Evolutionary conservation across 805 yeast species (phyloP).

Genomic region (Saccharomycopsis babjevae): DNA sequence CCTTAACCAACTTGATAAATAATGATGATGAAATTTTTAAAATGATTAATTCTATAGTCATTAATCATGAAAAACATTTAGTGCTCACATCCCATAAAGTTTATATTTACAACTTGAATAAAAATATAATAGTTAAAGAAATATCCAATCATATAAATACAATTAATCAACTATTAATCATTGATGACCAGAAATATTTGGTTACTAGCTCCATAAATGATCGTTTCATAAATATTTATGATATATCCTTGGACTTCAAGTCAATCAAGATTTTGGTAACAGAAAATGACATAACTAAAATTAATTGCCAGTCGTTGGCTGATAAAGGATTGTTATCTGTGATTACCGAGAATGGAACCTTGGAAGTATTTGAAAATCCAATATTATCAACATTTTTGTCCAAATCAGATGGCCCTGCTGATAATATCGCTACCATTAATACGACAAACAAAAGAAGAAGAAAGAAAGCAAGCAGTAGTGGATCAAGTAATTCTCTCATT

Average conservation of each 20-base stretch:
- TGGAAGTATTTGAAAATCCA: slow-evolving; percentile 64
- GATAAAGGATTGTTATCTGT: slow-evolving; percentile 31
- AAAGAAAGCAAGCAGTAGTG: slow-evolving; percentile 35
- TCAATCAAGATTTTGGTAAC: slow-evolving; percentile 53
- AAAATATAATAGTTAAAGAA: slow-evolving; percentile 33
- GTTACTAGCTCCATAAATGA: slow-evolving; percentile 70
- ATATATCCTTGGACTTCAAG: slow-evolving; percentile 32
- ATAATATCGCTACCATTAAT: background rate
- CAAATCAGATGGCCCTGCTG: background rate
- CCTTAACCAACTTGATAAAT: slow-evolving; percentile 1
- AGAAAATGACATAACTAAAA: slow-evolving; percentile 45
- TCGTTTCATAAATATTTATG: slow-evolving; percentile 67
- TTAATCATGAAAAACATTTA: slow-evolving; percentile 24
- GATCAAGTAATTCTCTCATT: slow-evolving; percentile 34
- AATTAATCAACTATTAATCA: slow-evolving; percentile 38
- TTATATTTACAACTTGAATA: slow-evolving; percentile 37
- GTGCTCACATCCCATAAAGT: slow-evolving; percentile 62
- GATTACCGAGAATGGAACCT: slow-evolving; percentile 62
- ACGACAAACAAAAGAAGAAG: slow-evolving; percentile 9
- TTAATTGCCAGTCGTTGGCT: slow-evolving; percentile 29
- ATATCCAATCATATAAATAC: slow-evolving; percentile 75
- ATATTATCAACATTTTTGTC: slow-evolving; percentile 21
- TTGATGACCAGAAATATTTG: slow-evolving; percentile 35
- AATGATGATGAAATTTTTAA: slow-evolving; percentile 12
- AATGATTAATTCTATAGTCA: slow-evolving; percentile 11